Evolutionary conservation across 2,329 filamentous ascomycete genomes (phyloP).

Genomic region (Penicillium sclerotigenum): DNA sequence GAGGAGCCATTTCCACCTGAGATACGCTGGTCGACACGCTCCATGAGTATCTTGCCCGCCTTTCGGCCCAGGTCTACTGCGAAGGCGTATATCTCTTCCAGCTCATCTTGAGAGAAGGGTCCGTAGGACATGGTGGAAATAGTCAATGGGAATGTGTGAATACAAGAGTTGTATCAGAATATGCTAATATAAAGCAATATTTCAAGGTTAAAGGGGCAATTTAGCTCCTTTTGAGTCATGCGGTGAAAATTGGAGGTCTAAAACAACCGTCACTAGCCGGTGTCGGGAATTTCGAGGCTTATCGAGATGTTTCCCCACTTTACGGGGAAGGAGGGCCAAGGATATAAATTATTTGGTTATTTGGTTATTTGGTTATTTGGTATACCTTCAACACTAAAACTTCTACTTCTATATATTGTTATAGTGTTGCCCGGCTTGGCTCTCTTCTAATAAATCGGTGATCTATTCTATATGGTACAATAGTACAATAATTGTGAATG

Average conservation of each 20-base stretch:
- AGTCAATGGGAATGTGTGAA: neutral
- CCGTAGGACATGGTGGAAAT: constrained; percentile 18
- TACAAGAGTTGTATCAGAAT: neutral
- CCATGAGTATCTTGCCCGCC: constrained; percentile 65
- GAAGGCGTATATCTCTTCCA: constrained; percentile 67
- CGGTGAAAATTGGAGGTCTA: neutral
- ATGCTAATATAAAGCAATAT: neutral
- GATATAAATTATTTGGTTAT: no score
- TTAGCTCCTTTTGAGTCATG: neutral
- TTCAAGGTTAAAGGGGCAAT: neutral
- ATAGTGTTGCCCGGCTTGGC: neutral
- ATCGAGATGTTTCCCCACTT: neutral
- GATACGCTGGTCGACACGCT: constrained; percentile 59
- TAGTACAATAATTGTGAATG: no score
- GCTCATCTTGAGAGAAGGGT: constrained; percentile 42
- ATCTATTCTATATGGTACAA: neutral
- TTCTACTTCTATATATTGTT: no score
- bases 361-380: no score
- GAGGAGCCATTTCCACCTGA: constrained; percentile 33
- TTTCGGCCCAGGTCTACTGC: constrained; percentile 67
- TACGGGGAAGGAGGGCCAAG: no score
- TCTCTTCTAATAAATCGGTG: neutral
- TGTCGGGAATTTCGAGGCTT: neutral
- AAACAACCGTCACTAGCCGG: constrained; percentile 1
- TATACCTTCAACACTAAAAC: no score